Evolutionary conservation across 805 yeast genomes (phyloP), one percentile per base, ranked within the genome.

Genomic region (Yamadazyma phyllophila): DNA sequence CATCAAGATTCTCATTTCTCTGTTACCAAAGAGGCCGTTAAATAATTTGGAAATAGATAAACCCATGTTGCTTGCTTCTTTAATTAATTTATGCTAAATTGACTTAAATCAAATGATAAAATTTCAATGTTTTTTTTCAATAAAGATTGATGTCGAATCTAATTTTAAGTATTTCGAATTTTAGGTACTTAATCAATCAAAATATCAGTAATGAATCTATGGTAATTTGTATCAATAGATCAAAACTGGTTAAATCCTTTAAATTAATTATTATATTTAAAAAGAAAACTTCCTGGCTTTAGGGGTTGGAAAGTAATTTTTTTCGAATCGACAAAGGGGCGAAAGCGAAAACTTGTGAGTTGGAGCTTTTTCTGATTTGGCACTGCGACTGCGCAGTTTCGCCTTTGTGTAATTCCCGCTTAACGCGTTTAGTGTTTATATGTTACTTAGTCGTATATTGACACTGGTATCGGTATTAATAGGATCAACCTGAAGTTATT

Each of bases 1-100:
- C 97, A 90, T 90, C 72, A 90, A 83, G 65, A 90, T 90, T 78
- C 97, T 86, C 97, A 90, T 91, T 71, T 90, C 98, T 77, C 87
- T 91, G 75, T 89, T 90, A 77, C 97, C 97, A 66, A 92, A 88
- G 60, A 91, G 94, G 81, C 91, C 92, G 72, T 84, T 84, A 70
- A 92, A 86, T 74, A 91, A 82, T 76, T 89, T 91, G 56, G 97
- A 92, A 73, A 91, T 82, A 61, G 90, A 87, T 74, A 91, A 78
- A 80, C 98, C 98, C 98, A 92, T 91, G 9, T 41, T 50, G 27
- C 15, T 24, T 41, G 32, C 24, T 29, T 44, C 20, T 37, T 15
- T 12, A 12, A 11, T 36, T 16, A 36, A n/a, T 20, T 36, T 16
- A 20, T 30, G 40, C 76, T 72, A 27, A 33, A 36, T 11, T 20